phyloP scores from a whole-genome alignment of 129 eudicot species.

The Sambucus nigra region DNA sequence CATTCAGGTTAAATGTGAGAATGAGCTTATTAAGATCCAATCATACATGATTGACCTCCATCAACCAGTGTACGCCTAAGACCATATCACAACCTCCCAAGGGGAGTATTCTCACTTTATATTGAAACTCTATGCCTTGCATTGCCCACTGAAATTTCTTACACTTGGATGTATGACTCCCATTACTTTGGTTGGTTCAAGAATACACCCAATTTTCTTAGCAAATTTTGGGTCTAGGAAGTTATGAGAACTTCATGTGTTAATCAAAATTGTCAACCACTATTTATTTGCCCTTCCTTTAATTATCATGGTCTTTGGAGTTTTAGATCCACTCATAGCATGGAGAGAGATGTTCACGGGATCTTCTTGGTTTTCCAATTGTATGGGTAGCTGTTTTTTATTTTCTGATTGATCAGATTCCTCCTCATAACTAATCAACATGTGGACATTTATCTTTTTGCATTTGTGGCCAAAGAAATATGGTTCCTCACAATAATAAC shows the following conservation, averaged over 20 bases:
- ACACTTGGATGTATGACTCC: neutral
- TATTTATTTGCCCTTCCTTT: neutral
- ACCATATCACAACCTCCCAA: constrained; percentile 11
- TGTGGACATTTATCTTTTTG: neutral
- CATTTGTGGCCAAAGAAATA: neutral
- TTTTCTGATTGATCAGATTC: neutral
- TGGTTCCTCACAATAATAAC: neutral
- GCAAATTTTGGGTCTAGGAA: neutral
- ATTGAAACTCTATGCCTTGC: neutral
- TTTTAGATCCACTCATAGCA: neutral
- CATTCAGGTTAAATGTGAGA: neutral
- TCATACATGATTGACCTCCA: neutral
- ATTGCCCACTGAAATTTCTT: neutral
- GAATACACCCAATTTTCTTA: neutral
- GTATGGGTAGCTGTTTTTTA: neutral
- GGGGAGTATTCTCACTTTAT: neutral
- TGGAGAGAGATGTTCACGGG: neutral
- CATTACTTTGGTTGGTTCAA: neutral
- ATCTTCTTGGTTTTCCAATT: neutral
- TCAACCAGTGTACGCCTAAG: constrained; percentile 7
- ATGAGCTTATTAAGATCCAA: neutral
- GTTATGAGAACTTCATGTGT: neutral
- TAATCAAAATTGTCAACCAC: neutral
- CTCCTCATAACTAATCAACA: neutral
- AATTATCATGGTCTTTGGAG: neutral